Evolutionary conservation across 441 rosid species (phyloP).

Genomic region (Kokia cookei): DNA sequence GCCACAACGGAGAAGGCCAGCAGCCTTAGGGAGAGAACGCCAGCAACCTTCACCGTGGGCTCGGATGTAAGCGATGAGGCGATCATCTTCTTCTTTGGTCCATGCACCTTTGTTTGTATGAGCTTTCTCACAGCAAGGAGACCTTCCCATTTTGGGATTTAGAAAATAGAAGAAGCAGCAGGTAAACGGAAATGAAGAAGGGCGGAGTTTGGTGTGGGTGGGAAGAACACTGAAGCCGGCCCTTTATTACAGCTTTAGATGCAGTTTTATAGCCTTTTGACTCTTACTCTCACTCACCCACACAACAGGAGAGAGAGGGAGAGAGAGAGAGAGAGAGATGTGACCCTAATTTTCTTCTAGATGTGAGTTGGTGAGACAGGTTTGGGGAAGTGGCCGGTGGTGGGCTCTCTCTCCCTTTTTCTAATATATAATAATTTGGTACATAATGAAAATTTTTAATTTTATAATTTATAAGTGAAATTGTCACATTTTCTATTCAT

Average conservation of each 20-base stretch:
- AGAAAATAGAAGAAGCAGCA: neutral
- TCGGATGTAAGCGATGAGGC: slow-evolving; percentile 73
- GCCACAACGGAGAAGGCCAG: slow-evolving; percentile 92
- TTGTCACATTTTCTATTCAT: no score
- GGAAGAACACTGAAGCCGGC: slow-evolving; percentile 42
- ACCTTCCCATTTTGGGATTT: slow-evolving; percentile 51
- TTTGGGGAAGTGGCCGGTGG: slow-evolving; percentile 48
- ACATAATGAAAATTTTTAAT: no score
- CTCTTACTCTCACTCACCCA: slow-evolving; percentile 7
- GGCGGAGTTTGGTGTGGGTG: slow-evolving; percentile 22
- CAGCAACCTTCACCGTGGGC: slow-evolving; percentile 96
- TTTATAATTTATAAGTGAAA: no score
- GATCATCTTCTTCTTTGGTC: slow-evolving; percentile 95
- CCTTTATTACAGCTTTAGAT: slow-evolving; percentile 24
- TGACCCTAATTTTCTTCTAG: slow-evolving; percentile 66
- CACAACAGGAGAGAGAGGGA: neutral
- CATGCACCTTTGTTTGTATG: slow-evolving; percentile 98
- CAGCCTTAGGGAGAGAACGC: slow-evolving; percentile 98
- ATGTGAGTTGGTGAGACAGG: slow-evolving; percentile 95
- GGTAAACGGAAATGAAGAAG: slow-evolving; percentile 4
- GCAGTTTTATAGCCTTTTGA: slow-evolving; percentile 65
- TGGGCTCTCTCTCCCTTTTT: no score
- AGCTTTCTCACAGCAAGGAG: slow-evolving; percentile 96
- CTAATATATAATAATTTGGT: no score
- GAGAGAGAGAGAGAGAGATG: slow-evolving; percentile 21